phyloP scores from a whole-genome alignment of 441 rosid genomes.

The Theobroma grandiflorum region DNA sequence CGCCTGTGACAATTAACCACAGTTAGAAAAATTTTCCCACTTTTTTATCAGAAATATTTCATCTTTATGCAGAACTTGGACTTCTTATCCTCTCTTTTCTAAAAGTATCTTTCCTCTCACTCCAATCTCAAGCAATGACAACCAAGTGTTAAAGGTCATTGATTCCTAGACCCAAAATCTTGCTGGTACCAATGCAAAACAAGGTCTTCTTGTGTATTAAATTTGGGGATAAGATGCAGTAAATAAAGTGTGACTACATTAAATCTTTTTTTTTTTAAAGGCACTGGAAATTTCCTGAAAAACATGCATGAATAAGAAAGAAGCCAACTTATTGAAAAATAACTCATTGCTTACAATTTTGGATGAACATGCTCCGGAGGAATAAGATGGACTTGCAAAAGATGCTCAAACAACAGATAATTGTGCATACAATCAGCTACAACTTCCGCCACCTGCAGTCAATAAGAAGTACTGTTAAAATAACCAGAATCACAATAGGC shows the following conservation, averaged over 20 bases:
- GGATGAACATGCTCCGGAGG: conserved; percentile 80
- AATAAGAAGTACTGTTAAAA: conserved; percentile 21
- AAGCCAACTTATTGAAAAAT: neutral
- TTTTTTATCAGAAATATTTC: neutral
- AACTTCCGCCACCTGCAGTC: conserved; percentile 81
- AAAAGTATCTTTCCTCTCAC: neutral
- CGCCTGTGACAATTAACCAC: neutral
- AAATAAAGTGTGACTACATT: neutral
- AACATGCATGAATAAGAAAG: neutral
- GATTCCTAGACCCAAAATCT: neutral
- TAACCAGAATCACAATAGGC: neutral
- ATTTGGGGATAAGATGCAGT: neutral
- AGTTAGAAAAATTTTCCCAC: neutral
- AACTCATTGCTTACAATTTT: conserved; percentile 61
- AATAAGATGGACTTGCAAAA: conserved; percentile 78
- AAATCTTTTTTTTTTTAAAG: too few species aligned
- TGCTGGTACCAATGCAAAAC: neutral
- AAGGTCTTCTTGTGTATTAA: neutral
- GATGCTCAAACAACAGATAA: conserved; percentile 81
- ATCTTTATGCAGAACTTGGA: neutral
- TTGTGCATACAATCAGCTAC: conserved; percentile 93
- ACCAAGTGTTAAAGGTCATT: neutral
- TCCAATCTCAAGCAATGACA: conserved; percentile 10
- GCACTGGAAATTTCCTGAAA: neutral
- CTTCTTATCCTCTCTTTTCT: neutral